phyloP scores from a whole-genome alignment of 305 asterid genomes.

The Solanum hybrid region DNA sequence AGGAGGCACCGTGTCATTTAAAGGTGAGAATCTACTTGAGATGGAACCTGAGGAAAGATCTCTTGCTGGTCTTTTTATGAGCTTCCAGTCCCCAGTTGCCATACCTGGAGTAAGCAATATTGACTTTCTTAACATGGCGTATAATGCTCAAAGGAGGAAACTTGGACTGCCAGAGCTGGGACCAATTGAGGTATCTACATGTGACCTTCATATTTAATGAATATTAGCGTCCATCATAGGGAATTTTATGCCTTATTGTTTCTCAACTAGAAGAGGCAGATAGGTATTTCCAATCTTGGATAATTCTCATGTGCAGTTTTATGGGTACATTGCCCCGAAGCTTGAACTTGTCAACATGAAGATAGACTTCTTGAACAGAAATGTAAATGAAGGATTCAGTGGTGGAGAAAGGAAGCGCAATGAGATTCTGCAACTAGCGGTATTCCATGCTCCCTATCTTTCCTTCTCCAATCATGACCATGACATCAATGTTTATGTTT shows the following conservation, averaged over 20 bases:
- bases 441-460: conserved; percentile 21
- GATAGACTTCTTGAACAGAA: conserved; percentile 72
- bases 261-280: background rate
- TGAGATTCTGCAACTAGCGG: conserved; percentile 94
- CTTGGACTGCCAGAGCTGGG: conserved; percentile 85
- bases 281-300: background rate
- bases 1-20: conserved; percentile 33
- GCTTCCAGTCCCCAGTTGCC: conserved; percentile 93
- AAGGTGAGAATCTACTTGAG: conserved; percentile 80
- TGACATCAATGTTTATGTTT: background rate
- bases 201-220: background rate
- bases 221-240: background rate
- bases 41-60: conserved; percentile 94
- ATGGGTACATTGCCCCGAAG: conserved; percentile 68
- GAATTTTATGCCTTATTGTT: background rate
- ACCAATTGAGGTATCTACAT: conserved; percentile 69
- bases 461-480: background rate
- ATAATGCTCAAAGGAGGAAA: conserved; percentile 74
- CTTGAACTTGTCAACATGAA: conserved; percentile 89
- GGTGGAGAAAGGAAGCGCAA: conserved; percentile 99
- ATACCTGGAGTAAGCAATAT: conserved; percentile 96
- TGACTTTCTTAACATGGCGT: conserved; percentile 92
- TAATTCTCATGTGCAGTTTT: conserved; percentile 58
- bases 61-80: conserved; percentile 85
- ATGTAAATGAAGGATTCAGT: conserved; percentile 96